phyloP scores from a whole-genome alignment of 768 basidiomycete species.

The Crepidotus variabilis region DNA sequence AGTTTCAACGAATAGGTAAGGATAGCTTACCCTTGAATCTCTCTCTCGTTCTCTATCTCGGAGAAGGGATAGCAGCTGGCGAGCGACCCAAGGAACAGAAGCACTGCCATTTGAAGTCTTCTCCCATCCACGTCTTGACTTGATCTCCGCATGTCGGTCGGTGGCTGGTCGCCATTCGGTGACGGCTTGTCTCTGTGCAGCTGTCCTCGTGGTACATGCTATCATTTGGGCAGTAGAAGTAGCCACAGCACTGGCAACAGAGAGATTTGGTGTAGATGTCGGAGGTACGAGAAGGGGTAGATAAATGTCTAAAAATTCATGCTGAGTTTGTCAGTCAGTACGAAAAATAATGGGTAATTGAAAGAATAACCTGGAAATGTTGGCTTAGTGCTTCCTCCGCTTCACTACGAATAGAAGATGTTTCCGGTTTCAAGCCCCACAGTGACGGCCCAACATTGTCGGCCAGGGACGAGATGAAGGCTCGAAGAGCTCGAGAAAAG shows the following conservation, averaged over 20 bases:
- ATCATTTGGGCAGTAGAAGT: conserved; percentile 60
- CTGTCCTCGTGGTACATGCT: conserved; percentile 44
- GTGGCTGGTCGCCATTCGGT: conserved; percentile 59
- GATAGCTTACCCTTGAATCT: conserved; percentile 48
- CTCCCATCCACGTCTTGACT: conserved; percentile 72
- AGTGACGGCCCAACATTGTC: conserved; percentile 68
- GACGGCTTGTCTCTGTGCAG: conserved; percentile 45
- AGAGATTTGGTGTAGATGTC: conserved; percentile 11
- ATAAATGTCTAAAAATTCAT: conserved; percentile 60
- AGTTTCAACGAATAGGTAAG: not conserved
- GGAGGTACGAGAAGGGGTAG: conserved; percentile 56
- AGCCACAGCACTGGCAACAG: conserved; percentile 30
- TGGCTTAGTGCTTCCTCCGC: conserved; percentile 56
- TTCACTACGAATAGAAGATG: conserved; percentile 38
- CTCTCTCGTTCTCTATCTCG: conserved; percentile 25
- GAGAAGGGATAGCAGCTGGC: conserved; percentile 46
- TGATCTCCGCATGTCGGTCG: conserved; percentile 53
- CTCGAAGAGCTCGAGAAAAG: conserved; percentile 59
- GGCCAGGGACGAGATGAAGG: conserved; percentile 54
- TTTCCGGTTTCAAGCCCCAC: conserved; percentile 55
- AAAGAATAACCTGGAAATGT: conserved; percentile 51
- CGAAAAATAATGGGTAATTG: not conserved
- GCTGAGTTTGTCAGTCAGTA: conserved; percentile 26
- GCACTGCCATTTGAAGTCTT: conserved; percentile 38
- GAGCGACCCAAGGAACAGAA: conserved; percentile 50